Conservation (phyloP, 148 eudicot species). For the Fagopyrum homotropicum region DNA sequence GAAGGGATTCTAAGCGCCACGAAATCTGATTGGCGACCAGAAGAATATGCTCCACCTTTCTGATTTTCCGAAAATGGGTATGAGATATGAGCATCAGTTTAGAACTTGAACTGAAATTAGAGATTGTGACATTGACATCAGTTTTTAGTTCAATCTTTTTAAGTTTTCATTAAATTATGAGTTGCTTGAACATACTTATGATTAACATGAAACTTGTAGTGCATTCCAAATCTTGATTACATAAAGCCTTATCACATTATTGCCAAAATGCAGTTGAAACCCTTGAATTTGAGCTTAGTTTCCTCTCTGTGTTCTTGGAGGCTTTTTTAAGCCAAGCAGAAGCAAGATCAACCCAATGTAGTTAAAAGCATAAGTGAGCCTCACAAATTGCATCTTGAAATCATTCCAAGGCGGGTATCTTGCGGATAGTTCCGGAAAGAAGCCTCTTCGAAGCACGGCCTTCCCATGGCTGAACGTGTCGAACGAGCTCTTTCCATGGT, state of each 20-base stretch:
- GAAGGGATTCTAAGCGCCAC: slow-evolving; percentile 68
- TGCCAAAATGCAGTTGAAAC: background rate
- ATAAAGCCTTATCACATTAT: too few species aligned
- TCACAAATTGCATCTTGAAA: slow-evolving; percentile 64
- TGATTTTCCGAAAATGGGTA: slow-evolving; percentile 15
- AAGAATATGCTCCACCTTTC: slow-evolving; percentile 11
- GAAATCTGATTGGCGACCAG: slow-evolving; percentile 65
- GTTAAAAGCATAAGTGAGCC: slow-evolving; percentile 49
- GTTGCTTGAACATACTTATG: background rate
- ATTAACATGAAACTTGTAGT: background rate
- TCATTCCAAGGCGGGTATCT: slow-evolving; percentile 92
- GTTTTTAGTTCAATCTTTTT: background rate
- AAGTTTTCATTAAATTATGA: background rate
- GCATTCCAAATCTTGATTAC: too few species aligned
- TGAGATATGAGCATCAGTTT: background rate
- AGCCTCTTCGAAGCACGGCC: slow-evolving; percentile 60
- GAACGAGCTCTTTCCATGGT: slow-evolving; percentile 90
- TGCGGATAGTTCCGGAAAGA: slow-evolving; percentile 50
- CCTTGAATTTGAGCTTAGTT: background rate
- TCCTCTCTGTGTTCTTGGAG: slow-evolving; percentile 12
- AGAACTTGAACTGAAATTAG: background rate
- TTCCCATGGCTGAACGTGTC: slow-evolving; percentile 93
- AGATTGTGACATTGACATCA: background rate
- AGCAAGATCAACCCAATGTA: slow-evolving; percentile 53
- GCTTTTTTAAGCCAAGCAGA: slow-evolving; percentile 35